Evolutionary conservation across 1,284 basidiomycete genomes (phyloP), one percentile per base, ranked within the genome.

Genomic region (Microbotryum lychnidis-dioicae): DNA sequence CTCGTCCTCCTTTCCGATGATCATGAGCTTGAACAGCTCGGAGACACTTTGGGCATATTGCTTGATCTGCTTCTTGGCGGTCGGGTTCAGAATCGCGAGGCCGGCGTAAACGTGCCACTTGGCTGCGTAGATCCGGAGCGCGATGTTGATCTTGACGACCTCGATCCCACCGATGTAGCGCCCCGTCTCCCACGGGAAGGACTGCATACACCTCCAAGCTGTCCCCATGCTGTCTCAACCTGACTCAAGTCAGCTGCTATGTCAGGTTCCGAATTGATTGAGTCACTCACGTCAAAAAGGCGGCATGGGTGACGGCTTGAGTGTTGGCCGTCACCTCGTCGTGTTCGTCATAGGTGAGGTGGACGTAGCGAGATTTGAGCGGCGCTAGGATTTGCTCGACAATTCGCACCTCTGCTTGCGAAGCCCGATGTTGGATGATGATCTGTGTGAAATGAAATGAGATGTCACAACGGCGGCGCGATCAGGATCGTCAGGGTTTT

Each of bases 31-130:
- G 82, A 91, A 98, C 47, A 98, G 80, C 63, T 90, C 91, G 6
- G 89, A 89, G 7, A 84, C 84, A 71, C 86, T 89, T 65, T 83
- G 82, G 2, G 92, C 87, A 72, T 86, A 98, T 74, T 96, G 87
- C 72, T 91, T 82, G 67, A 98, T 97, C 75, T 97, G 93, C 2
- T 81, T 77, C 57, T 84, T 83, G 0, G 96, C 94, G n/a, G 83
- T 85, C 1, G 96, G 94, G 75, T 98, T 98, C 66, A 97, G 83
- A 72, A 98, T 89, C 0, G 96, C 94, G 16, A 98, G 83, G 4
- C 94, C 96, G 29, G 96, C 96, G 74, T 98, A 98, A 70, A 98
- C 94, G 77, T 98, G 96, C 93, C 93, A 98, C 71, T 92, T 88
- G 74, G 93, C 94, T 50, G 90, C 84, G 77, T 97, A 97, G 73